These are phyloP conservation scores for Collybia nuda DNA, from an alignment of 768 basidiomycete genomes.

Conservation along the genomic window DNA sequence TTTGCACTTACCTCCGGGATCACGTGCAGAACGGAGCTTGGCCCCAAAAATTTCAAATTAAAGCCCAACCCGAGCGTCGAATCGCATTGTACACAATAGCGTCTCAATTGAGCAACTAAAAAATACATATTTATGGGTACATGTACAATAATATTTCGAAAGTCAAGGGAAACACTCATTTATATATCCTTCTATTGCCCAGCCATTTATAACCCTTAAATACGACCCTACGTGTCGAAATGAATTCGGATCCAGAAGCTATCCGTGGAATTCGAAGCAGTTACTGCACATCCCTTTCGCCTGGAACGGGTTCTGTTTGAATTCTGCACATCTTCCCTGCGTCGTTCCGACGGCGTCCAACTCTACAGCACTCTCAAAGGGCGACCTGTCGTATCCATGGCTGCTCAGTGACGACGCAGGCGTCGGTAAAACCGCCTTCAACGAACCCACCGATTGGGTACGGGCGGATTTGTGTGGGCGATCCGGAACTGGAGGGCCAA, in stretches of 20 bases:
- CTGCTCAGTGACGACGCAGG: constrained; percentile 35
- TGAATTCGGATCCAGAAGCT: not conserved
- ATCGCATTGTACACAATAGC: no score
- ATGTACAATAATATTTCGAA: no score
- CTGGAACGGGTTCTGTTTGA: constrained; percentile 71
- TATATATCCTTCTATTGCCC: no score
- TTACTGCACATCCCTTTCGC: constrained; percentile 63
- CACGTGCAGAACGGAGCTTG: no score
- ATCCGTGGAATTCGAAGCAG: constrained; percentile 57
- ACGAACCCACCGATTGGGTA: constrained; percentile 15
- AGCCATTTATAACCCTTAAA: no score
- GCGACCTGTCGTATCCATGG: constrained; percentile 47
- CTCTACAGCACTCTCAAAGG: constrained; percentile 66
- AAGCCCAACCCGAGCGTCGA: no score
- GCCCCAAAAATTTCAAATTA: no score
- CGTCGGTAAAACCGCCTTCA: constrained; percentile 14
- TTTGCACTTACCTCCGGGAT: no score
- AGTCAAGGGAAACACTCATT: no score
- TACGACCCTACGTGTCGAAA: no score
- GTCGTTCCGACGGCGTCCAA: constrained; percentile 23
- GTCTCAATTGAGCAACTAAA: no score
- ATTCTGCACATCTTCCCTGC: constrained; percentile 43
- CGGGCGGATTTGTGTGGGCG: constrained; percentile 28
- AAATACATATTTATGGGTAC: no score
- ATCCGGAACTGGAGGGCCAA: constrained; percentile 51